Evolutionary conservation across 129 eudicot genomes (phyloP), one percentile per base, ranked within the genome.

Genomic region (Chrysanthemum makinoi): DNA sequence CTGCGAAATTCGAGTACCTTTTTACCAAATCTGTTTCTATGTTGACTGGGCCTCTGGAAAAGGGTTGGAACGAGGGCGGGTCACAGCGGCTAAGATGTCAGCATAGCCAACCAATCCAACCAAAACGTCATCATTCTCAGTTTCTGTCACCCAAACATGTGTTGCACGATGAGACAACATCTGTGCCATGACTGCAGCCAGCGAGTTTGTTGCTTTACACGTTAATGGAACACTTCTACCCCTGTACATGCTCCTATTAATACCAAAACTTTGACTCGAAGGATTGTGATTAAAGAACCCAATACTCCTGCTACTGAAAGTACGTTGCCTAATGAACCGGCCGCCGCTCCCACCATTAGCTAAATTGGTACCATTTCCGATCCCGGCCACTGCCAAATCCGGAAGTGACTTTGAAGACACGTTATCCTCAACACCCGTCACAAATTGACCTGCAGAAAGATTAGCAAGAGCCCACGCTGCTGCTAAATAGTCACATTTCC

Each of bases 121-220:
- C 62, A 95, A 68, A 10, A 65, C 73, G 19, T 90, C 96, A 16
- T 86, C 97, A n/a, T 83, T 77, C 22, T 86, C 91, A 1, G 63
- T 81, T 78, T 95, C 94, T 0, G 96, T 95, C 39, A 95, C 99
- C 99, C 99, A 90, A 35, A 95, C 96, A 81, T 90, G 99, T 1
- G 91, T 90, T 3, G 99, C 94, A 68, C 99, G 72, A 72, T 95
- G 99, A 48, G 99, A 95, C 49, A 95, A 66, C 95, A 95, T 90
- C 76, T 95, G 99, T 0, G 99, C 99, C 99, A 95, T 95, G 2
- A 90, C 99, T 0, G 97, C 99, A 6, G 99, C 97, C 79, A 90
- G 63, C 0, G 99, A 90, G 64, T 91, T 90, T 0, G 89, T 77
- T 2, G 59, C 81, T 72, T 82, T 95, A 76, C 99, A 95, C 0